These are phyloP conservation scores for Pyrenula massariospora DNA, from an alignment of 495 filamentous ascomycete genomes.

Conservation along the genomic window DNA sequence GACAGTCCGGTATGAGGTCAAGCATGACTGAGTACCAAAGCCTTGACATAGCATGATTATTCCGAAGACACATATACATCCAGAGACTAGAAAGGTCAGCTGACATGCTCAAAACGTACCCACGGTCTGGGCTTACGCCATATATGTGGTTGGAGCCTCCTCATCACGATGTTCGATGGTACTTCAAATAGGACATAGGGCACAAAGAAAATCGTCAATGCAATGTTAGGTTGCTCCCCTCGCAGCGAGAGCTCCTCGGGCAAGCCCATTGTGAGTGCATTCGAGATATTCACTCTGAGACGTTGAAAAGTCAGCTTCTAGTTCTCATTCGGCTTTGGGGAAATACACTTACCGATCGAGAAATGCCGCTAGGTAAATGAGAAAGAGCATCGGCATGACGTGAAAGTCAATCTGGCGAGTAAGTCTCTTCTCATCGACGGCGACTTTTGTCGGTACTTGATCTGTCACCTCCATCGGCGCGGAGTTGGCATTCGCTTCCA, in stretches of 20 bases:
- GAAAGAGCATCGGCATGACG: constrained; percentile 12
- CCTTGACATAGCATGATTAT: constrained; percentile 19
- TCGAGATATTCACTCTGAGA: constrained; percentile 14
- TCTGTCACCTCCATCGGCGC: constrained; percentile 4
- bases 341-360: constrained; percentile 10
- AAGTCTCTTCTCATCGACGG: constrained; percentile 9
- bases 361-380: constrained; percentile 10
- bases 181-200: constrained; percentile 28
- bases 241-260: constrained; percentile 1
- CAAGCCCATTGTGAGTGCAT: constrained; percentile 10
- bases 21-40: constrained; percentile 5
- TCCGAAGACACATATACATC: constrained; percentile 21
- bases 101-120: background rate
- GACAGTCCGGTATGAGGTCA: too few species aligned
- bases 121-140: constrained; percentile 32
- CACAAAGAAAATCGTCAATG: constrained; percentile 24
- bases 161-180: constrained; percentile 62
- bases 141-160: constrained; percentile 58
- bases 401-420: constrained; percentile 11
- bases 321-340: background rate
- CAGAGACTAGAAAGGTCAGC: constrained; percentile 11
- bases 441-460: background rate
- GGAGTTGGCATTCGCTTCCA: constrained; percentile 5
- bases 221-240: constrained; percentile 28
- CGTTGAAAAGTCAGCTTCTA: background rate